phyloP scores from a whole-genome alignment of 148 eudicot genomes.

The Camellia japonica region DNA sequence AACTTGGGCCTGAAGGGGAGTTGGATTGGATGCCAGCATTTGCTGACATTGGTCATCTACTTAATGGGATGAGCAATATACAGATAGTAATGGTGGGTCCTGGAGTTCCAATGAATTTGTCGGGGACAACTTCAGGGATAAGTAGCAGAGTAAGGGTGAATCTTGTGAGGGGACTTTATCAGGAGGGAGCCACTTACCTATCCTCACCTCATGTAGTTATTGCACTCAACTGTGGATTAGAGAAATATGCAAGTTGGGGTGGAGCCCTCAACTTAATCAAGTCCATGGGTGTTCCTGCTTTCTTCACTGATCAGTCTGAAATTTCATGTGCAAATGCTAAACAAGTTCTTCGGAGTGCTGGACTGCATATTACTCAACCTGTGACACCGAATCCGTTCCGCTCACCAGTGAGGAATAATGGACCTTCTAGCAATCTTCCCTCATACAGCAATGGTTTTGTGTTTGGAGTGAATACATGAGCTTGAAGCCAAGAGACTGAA shows the following conservation, averaged over 20 bases:
- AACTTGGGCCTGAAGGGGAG: slow-evolving; percentile 54
- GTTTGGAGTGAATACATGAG: slow-evolving; percentile 48
- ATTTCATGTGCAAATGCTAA: slow-evolving; percentile 46
- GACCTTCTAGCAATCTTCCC: slow-evolving; percentile 43
- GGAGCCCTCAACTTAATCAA: slow-evolving; percentile 40
- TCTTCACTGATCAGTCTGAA: slow-evolving; percentile 45
- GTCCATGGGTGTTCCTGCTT: slow-evolving; percentile 34
- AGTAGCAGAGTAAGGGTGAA: slow-evolving; percentile 45
- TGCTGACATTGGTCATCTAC: slow-evolving; percentile 48
- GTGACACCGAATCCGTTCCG: slow-evolving; percentile 56
- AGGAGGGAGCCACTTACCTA: slow-evolving; percentile 42
- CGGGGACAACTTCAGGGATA: slow-evolving; percentile 44
- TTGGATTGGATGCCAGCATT: slow-evolving; percentile 59
- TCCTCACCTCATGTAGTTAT: slow-evolving; percentile 39
- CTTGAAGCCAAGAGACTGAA: not conserved
- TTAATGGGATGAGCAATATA: slow-evolving; percentile 41
- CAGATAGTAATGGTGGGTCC: slow-evolving; percentile 60
- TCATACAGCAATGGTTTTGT: slow-evolving; percentile 45
- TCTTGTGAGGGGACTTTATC: slow-evolving; percentile 47
- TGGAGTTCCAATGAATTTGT: slow-evolving; percentile 38
- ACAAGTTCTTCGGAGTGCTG: slow-evolving; percentile 45
- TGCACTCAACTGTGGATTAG: slow-evolving; percentile 41
- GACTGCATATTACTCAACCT: slow-evolving; percentile 41
- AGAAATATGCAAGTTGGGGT: slow-evolving; percentile 36
- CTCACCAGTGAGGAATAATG: slow-evolving; percentile 40